phyloP scores from a whole-genome alignment of 2,329 filamentous ascomycete genomes.

The Calonectria ilicicola region DNA sequence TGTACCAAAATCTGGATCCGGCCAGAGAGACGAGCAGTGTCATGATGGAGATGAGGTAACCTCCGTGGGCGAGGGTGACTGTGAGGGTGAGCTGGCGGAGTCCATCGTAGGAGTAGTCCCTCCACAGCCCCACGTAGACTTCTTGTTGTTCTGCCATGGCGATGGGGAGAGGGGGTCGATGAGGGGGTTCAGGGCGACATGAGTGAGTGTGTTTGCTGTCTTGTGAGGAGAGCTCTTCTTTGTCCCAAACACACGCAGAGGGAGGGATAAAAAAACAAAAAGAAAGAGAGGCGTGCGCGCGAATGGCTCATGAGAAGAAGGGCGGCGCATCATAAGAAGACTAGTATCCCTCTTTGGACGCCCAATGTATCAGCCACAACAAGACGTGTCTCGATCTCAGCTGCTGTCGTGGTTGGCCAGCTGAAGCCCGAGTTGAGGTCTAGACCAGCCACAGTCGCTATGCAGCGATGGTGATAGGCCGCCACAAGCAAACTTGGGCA shows the following conservation, averaged over 20 bases:
- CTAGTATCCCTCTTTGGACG: too few relatives aligned
- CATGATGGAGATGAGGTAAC: not conserved
- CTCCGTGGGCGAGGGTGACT: not conserved
- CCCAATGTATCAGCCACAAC: not conserved
- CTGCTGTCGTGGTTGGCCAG: not conserved
- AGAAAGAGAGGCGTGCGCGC: too few relatives aligned
- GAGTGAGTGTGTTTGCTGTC: too few relatives aligned
- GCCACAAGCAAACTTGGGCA: not conserved
- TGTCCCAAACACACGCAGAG: too few relatives aligned
- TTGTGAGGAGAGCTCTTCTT: too few relatives aligned
- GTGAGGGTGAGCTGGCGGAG: not conserved
- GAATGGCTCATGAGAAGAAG: too few relatives aligned
- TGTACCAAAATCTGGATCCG: not conserved
- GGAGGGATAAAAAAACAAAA: too few relatives aligned
- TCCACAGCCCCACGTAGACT: not conserved
- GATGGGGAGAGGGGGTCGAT: too few relatives aligned
- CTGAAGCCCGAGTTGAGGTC: not conserved
- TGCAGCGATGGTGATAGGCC: not conserved
- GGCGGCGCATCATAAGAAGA: too few relatives aligned
- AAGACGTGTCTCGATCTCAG: not conserved
- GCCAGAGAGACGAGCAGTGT: not conserved
- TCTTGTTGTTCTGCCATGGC: not conserved
- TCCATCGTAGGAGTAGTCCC: not conserved
- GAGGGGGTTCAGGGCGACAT: not conserved
- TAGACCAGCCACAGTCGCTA: not conserved